Conservation (phyloP, 306 rosid species). For the Castanopsis chinensis region DNA sequence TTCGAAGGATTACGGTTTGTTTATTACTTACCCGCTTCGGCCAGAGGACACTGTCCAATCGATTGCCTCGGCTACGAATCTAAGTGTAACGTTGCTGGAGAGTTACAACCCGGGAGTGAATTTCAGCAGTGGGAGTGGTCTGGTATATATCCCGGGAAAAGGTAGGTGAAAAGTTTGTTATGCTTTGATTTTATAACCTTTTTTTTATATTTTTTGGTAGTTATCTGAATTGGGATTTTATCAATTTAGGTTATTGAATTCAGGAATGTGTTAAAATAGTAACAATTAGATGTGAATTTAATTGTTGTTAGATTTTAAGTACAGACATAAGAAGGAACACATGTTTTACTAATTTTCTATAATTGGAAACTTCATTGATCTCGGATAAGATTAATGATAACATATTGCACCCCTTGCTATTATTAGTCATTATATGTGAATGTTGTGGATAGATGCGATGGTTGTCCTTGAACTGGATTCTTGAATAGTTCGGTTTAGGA, state of each 20-base stretch:
- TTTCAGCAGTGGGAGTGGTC: constrained; percentile 40
- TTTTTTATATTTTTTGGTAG: background rate
- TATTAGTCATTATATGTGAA: background rate
- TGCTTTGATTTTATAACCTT: background rate
- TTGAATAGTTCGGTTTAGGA: background rate
- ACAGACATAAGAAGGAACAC: too few species aligned
- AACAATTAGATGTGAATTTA: too few species aligned
- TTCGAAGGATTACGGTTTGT: constrained; percentile 60
- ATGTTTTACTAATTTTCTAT: background rate
- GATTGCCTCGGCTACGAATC: background rate
- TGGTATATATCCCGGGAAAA: constrained; percentile 42
- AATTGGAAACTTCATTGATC: background rate
- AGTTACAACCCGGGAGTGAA: constrained; percentile 37
- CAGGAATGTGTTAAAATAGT: background rate
- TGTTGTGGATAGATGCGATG: background rate
- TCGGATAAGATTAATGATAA: background rate
- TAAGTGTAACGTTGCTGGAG: constrained; percentile 29
- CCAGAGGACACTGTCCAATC: too few species aligned
- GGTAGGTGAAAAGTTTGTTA: constrained; percentile 24
- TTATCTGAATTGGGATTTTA: background rate
- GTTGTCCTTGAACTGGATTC: background rate
- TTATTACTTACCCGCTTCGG: constrained; percentile 50
- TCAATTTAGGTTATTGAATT: background rate
- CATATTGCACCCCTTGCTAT: background rate
- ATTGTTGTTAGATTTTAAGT: too few species aligned